Evolutionary conservation across 805 yeast species (phyloP).

Genomic region (Sungouiozyma ichnusensis): DNA sequence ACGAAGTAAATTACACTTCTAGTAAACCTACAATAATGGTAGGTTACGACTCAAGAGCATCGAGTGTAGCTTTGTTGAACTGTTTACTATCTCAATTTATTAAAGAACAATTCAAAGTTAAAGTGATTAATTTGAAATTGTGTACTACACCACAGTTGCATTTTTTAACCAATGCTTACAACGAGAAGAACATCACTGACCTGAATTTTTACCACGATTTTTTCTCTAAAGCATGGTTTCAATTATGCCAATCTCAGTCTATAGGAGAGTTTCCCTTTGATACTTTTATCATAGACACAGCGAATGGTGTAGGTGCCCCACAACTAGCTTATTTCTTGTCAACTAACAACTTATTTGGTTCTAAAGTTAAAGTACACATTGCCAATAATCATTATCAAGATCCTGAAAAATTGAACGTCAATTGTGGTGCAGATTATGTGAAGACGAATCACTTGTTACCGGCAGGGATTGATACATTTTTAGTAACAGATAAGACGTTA

Average conservation of each 20-base stretch:
- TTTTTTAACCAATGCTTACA: conserved; percentile 64
- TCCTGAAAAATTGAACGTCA: conserved; percentile 55
- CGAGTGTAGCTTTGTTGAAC: conserved; percentile 43
- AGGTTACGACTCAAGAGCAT: conserved; percentile 83
- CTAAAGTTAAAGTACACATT: conserved; percentile 29
- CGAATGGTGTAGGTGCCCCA: conserved; percentile 95
- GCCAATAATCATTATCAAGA: conserved; percentile 45
- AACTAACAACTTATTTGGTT: conserved; percentile 21
- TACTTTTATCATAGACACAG: conserved; percentile 67
- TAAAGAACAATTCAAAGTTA: conserved; percentile 39
- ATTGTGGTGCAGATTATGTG: conserved; percentile 94
- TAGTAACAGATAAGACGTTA: conserved; percentile 36
- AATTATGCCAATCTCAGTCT: conserved; percentile 9
- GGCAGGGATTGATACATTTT: conserved; percentile 32
- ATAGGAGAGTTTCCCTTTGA: conserved; percentile 9
- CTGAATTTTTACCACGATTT: conserved; percentile 60
- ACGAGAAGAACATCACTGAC: conserved; percentile 32
- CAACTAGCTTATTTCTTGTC: conserved; percentile 42
- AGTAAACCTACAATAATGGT: conserved; percentile 41
- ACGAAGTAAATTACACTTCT: conserved; percentile 4
- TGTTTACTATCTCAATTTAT: conserved; percentile 32
- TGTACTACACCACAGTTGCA: conserved; percentile 94
- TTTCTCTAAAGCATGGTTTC: conserved; percentile 33
- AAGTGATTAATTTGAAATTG: conserved; percentile 47
- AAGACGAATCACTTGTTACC: conserved; percentile 83